Evolutionary conservation across 2,329 filamentous ascomycete genomes (phyloP).

Genomic region (Aspergillus felis): DNA sequence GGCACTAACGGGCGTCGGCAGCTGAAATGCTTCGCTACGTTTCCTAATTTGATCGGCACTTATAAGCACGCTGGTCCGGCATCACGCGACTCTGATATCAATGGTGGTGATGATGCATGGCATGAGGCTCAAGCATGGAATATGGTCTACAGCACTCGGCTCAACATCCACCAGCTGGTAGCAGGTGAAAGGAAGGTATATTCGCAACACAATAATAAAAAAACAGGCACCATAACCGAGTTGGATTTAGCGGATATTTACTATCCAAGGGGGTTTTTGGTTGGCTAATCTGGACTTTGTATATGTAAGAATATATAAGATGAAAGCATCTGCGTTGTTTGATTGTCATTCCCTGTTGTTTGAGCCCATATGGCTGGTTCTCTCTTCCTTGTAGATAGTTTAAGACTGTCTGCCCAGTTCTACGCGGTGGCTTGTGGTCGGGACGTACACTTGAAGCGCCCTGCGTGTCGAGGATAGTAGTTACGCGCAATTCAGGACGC

Average conservation of each 20-base stretch:
- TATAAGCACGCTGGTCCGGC: conserved; percentile 38
- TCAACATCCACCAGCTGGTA: conserved; percentile 23
- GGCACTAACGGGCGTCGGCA: conserved; percentile 27
- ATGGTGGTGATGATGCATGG: conserved; percentile 14
- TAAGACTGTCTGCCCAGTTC: no score
- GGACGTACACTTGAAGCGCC: no score
- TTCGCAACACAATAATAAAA: conserved; percentile 16
- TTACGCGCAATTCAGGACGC: no score
- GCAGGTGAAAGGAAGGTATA: conserved; percentile 14
- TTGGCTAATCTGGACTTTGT: no score
- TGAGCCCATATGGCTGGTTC: no score
- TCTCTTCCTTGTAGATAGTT: no score
- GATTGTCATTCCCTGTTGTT: no score
- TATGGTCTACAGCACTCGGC: conserved; percentile 22
- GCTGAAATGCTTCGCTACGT: conserved; percentile 38
- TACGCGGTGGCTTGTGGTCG: no score
- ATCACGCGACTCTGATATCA: conserved; percentile 27
- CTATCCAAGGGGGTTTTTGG: conserved; percentile 13
- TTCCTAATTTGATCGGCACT: conserved; percentile 46
- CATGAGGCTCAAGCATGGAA: conserved; percentile 15
- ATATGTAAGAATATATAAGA: no score
- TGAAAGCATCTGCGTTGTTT: no score
- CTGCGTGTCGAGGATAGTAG: no score
- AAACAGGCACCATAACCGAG: conserved; percentile 6
- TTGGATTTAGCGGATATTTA: conserved; percentile 14